Percentiles rank a stretch among this genome's conserved stretches.
phyloP scores from a whole-genome alignment of 2,329 filamentous ascomycete genomes.

The Pestalotiopsis sp. region DNA sequence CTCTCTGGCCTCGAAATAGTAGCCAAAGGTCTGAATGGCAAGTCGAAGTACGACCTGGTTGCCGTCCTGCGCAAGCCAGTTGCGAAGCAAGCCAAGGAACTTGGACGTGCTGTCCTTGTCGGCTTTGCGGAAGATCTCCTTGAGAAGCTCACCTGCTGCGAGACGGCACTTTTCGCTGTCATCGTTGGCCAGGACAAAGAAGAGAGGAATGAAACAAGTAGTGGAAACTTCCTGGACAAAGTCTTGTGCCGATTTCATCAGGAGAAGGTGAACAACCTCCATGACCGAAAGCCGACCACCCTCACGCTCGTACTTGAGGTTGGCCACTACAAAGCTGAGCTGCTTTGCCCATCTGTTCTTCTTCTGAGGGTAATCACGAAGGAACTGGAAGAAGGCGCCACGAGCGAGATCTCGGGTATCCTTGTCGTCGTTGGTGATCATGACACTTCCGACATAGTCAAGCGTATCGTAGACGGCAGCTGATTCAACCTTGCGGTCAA shows the following conservation, averaged over 20 bases:
- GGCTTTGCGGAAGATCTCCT: slow-evolving; percentile 78
- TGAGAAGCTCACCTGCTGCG: slow-evolving; percentile 78
- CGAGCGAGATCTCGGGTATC: slow-evolving; percentile 85
- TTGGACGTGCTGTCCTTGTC: slow-evolving; percentile 72
- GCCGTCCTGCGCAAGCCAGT: slow-evolving; percentile 76
- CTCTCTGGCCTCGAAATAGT: slow-evolving; percentile 77
- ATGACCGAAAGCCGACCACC: slow-evolving; percentile 91
- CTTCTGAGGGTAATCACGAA: slow-evolving; percentile 92
- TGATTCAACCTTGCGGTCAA: slow-evolving; percentile 84
- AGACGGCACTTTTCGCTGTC: slow-evolving; percentile 84
- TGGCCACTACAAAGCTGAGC: slow-evolving; percentile 84
- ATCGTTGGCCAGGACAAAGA: slow-evolving; percentile 87
- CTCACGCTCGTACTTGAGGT: slow-evolving; percentile 86
- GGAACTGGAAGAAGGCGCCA: slow-evolving; percentile 90
- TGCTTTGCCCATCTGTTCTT: slow-evolving; percentile 89
- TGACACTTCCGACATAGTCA: slow-evolving; percentile 86
- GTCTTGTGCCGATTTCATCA: slow-evolving; percentile 82
- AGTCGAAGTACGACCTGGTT: slow-evolving; percentile 73
- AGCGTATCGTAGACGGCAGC: slow-evolving; percentile 88
- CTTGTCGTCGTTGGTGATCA: slow-evolving; percentile 94
- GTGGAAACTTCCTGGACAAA: slow-evolving; percentile 81
- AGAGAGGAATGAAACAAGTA: slow-evolving; percentile 82
- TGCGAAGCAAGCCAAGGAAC: slow-evolving; percentile 71
- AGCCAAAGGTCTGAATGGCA: slow-evolving; percentile 78
- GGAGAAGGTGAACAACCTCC: slow-evolving; percentile 85